Conservation (phyloP, 176 grass and related monocot genomes). For the Carex parvula region DNA sequence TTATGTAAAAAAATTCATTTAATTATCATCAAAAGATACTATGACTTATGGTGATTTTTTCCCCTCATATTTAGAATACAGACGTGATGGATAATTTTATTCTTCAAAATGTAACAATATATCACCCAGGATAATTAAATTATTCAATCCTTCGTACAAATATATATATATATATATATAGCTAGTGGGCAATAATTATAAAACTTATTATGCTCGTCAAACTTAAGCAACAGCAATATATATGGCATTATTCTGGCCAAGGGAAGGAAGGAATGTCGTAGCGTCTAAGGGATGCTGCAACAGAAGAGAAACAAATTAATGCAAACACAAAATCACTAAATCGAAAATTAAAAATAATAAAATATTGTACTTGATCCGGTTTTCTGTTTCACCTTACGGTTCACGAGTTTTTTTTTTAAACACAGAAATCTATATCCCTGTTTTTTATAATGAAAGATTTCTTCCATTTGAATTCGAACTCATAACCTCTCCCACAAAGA, state of each 20-base stretch:
- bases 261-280: not conserved
- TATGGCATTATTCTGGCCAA: not conserved
- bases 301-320: not conserved
- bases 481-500: too few relatives aligned
- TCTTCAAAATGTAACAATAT: not conserved
- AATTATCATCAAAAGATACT: too few relatives aligned
- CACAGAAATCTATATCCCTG: too few relatives aligned
- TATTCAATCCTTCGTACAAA: not conserved
- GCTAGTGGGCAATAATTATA: not conserved
- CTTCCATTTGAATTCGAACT: too few relatives aligned
- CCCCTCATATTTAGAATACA: too few relatives aligned
- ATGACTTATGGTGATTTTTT: too few relatives aligned
- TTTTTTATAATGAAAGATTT: too few relatives aligned
- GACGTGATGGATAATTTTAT: not conserved
- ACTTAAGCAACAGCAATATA: not conserved
- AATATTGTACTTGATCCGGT: not conserved
- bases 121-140: not conserved
- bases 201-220: not conserved
- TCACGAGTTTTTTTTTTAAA: too few relatives aligned
- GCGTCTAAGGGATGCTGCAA: constrained; percentile 8
- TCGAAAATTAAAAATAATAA: not conserved
- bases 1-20: too few relatives aligned
- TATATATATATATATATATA: not conserved
- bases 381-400: not conserved
- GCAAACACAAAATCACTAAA: not conserved